phyloP scores from a whole-genome alignment of 2,329 filamentous ascomycete species.

The Dactylella cylindrospora region DNA sequence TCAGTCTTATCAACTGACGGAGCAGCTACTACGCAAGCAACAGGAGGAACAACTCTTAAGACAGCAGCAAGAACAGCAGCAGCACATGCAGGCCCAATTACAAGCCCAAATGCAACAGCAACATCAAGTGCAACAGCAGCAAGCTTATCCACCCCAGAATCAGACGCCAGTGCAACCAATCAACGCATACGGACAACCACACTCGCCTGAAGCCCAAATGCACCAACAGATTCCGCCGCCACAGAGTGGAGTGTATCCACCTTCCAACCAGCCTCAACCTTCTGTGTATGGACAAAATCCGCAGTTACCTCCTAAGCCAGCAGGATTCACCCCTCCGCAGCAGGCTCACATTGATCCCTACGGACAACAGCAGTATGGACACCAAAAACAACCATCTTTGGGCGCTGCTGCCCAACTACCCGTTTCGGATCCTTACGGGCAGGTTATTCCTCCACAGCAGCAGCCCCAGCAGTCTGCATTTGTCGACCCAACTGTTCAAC shows the following conservation, averaged over 20 bases:
- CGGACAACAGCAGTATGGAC: slow-evolving; percentile 14
- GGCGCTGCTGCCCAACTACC: slow-evolving; percentile 7
- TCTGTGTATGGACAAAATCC: slow-evolving; percentile 17
- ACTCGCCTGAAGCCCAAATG: slow-evolving; percentile 22
- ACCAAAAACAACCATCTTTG: slow-evolving; percentile 11
- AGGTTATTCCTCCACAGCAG: slow-evolving; percentile 1
- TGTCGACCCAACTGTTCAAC: too few relatives aligned
- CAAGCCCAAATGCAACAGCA: slow-evolving; percentile 17
- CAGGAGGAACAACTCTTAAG: slow-evolving; percentile 31
- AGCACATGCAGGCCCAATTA: slow-evolving; percentile 16
- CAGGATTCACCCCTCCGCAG: slow-evolving; percentile 3
- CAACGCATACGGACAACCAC: slow-evolving; percentile 19
- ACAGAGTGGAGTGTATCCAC: slow-evolving; percentile 6
- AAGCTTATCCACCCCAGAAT: slow-evolving; percentile 9
- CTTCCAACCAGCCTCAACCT: slow-evolving; percentile 9
- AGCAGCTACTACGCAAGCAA: slow-evolving; percentile 28
- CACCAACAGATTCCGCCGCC: slow-evolving; percentile 13
- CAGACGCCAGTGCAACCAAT: slow-evolving; percentile 22
- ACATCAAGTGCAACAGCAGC: slow-evolving; percentile 12
- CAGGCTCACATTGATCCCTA: slow-evolving; percentile 6
- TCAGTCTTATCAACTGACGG: slow-evolving; percentile 21
- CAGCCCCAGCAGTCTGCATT: neutral
- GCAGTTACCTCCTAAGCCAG: slow-evolving; percentile 15
- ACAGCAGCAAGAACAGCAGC: slow-evolving; percentile 31
- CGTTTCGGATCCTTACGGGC: slow-evolving; percentile 6